phyloP scores from a whole-genome alignment of 2,329 filamentous ascomycete genomes.

The Aspergillus piperis region DNA sequence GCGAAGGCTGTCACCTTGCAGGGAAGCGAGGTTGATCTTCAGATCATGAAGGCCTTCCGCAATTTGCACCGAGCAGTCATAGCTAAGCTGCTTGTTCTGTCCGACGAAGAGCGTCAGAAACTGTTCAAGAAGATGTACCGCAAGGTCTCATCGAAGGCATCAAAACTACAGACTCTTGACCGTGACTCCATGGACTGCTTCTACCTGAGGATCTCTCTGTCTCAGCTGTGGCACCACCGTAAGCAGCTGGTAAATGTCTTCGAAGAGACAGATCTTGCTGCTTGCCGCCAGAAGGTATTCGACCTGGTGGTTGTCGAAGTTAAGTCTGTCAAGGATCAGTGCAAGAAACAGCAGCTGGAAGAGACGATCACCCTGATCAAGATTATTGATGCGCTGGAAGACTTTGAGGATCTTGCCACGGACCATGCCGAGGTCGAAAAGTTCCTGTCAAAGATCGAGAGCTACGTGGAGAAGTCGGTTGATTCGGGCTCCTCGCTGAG shows the following conservation, averaged over 20 bases:
- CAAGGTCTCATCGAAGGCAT: conserved; percentile 31
- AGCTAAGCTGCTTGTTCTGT: conserved; percentile 36
- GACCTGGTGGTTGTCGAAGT: conserved; percentile 37
- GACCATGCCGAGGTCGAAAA: conserved; percentile 39
- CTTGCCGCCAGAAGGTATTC: conserved; percentile 38
- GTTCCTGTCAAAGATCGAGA: conserved; percentile 39
- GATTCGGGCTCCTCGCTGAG: conserved; percentile 32
- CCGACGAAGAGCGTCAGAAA: conserved; percentile 37
- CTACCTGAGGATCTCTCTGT: conserved; percentile 38
- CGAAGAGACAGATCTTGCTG: conserved; percentile 32
- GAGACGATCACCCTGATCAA: conserved; percentile 39
- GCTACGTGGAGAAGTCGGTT: conserved; percentile 36
- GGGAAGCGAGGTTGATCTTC: conserved; percentile 35
- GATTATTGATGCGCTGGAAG: conserved; percentile 41
- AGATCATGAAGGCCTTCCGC: conserved; percentile 41
- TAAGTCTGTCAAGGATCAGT: conserved; percentile 36
- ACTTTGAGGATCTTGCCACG: conserved; percentile 41
- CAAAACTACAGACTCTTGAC: conserved; percentile 34
- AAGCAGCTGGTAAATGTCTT: conserved; percentile 32
- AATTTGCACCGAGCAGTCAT: conserved; percentile 39
- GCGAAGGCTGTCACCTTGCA: conserved; percentile 37
- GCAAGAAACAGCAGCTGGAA: conserved; percentile 37
- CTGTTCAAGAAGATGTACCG: conserved; percentile 39
- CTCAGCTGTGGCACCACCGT: conserved; percentile 36
- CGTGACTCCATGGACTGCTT: conserved; percentile 40